phyloP scores from a whole-genome alignment of 306 rosid genomes.

The Glycine tomentella region DNA sequence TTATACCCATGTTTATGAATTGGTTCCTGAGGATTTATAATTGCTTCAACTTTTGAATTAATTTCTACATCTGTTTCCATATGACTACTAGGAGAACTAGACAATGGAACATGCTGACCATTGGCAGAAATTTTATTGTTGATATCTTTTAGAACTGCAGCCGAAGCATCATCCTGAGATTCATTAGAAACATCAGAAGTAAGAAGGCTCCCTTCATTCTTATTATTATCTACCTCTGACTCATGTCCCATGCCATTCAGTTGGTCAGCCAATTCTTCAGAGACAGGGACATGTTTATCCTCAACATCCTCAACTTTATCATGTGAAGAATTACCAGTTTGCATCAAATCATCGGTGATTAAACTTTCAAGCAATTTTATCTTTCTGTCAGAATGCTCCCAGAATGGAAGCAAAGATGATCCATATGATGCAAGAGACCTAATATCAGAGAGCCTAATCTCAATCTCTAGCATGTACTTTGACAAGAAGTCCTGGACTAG shows the following conservation, averaged over 20 bases:
- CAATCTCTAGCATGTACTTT: conserved; percentile 73
- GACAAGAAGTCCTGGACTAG: conserved; percentile 58
- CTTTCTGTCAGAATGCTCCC: conserved; percentile 84
- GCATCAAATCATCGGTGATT: conserved; percentile 61
- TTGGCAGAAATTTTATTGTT: conserved; percentile 37
- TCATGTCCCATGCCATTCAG: conserved; percentile 45
- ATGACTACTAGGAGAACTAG: conserved; percentile 46
- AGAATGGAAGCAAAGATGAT: conserved; percentile 80
- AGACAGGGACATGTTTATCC: conserved; percentile 47
- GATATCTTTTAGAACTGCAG: conserved; percentile 33
- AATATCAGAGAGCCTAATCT: conserved; percentile 83
- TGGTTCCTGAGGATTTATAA: conserved; percentile 53
- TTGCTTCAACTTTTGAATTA: conserved; percentile 54
- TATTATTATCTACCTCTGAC: conserved; percentile 51
- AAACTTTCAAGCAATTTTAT: conserved; percentile 71
- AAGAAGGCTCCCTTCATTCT: conserved; percentile 41
- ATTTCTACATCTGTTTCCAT: conserved; percentile 43
- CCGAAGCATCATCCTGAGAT: conserved; percentile 49
- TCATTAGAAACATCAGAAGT: conserved; percentile 50
- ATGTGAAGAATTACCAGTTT: conserved; percentile 45
- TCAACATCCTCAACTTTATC: conserved; percentile 57
- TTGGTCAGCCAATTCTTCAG: conserved; percentile 44
- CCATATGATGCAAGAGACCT: conserved; percentile 72
- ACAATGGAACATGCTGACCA: conserved; percentile 50
- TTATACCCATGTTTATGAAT: conserved; percentile 48